phyloP scores from a whole-genome alignment of 2,329 filamentous ascomycete species.

The Xenoacremonium recifei region DNA sequence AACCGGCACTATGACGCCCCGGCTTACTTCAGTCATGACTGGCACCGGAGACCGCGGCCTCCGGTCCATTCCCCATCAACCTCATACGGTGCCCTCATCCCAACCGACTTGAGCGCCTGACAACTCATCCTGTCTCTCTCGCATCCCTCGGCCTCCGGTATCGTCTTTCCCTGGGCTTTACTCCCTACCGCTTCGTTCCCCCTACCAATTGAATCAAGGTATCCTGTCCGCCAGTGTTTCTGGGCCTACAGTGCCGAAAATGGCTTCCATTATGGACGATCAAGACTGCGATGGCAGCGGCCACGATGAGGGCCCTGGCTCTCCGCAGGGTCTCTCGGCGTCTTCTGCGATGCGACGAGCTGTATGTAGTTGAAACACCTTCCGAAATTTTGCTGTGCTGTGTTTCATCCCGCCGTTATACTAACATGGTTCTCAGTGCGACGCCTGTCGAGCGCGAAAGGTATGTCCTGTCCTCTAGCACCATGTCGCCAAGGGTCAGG shows the following conservation, averaged over 20 bases:
- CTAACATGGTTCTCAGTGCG: constrained; percentile 22
- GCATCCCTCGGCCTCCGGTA: constrained; percentile 13
- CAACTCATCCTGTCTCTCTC: background rate
- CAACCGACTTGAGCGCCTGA: background rate
- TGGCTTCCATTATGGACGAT: constrained; percentile 15
- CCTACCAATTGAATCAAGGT: too few relatives aligned
- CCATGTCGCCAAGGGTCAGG: background rate
- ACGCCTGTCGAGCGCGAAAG: constrained; percentile 33
- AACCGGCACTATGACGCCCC: too few relatives aligned
- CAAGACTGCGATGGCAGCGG: constrained; percentile 4
- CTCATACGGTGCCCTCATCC: background rate
- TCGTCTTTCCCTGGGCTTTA: constrained; percentile 6
- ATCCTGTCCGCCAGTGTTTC: background rate
- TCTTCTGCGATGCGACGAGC: constrained; percentile 5
- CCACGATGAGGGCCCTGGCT: background rate
- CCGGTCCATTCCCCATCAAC: background rate
- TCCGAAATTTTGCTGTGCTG: background rate
- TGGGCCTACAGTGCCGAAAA: too few relatives aligned
- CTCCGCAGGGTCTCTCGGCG: background rate
- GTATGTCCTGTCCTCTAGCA: constrained; percentile 16
- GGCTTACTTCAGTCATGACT: too few relatives aligned
- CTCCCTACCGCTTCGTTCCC: constrained; percentile 1
- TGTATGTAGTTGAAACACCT: constrained; percentile 21
- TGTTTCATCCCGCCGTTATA: background rate
- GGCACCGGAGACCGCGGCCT: background rate